Percentiles rank a stretch among this genome's conserved stretches.
These are phyloP conservation scores for Dactylellina drechsleri DNA, from an alignment of 2,329 filamentous ascomycete genomes.

Conservation along the genomic window DNA sequence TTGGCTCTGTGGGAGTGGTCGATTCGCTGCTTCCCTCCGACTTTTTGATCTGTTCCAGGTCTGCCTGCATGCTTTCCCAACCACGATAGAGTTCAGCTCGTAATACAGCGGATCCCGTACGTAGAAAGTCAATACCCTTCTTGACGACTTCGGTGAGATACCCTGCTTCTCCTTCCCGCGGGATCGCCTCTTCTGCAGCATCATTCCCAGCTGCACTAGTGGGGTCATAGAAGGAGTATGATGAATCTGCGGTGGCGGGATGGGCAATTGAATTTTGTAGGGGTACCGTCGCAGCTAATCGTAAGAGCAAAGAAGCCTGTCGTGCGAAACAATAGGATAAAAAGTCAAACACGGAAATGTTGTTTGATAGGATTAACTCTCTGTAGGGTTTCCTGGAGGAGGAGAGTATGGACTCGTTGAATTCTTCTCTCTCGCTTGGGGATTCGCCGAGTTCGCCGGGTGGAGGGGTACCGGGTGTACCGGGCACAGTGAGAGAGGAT, in stretches of 20 bases:
- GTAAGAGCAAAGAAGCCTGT: conserved; percentile 82
- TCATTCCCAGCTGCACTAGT: conserved; percentile 55
- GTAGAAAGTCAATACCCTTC: conserved; percentile 83
- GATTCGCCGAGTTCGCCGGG: conserved; percentile 32
- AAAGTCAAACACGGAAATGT: conserved; percentile 96
- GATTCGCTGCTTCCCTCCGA: conserved; percentile 62
- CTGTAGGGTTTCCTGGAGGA: conserved; percentile 81
- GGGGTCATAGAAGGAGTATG: conserved; percentile 60
- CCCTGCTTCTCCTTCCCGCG: conserved; percentile 44
- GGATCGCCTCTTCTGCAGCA: background rate
- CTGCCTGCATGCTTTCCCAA: conserved; percentile 53
- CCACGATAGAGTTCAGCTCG: conserved; percentile 79
- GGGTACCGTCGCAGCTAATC: conserved; percentile 70
- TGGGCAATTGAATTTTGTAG: conserved; percentile 59
- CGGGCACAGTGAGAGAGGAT: conserved; percentile 66
- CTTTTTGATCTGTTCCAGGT: conserved; percentile 48
- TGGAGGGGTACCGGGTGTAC: conserved; percentile 60
- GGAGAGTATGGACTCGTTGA: conserved; percentile 71
- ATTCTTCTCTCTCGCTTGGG: conserved; percentile 60
- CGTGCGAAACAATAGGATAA: conserved; percentile 91
- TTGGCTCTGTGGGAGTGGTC: conserved; percentile 12
- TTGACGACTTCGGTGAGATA: conserved; percentile 86
- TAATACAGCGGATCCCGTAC: conserved; percentile 80
- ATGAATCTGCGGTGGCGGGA: conserved; percentile 58
- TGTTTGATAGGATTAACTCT: conserved; percentile 89